Evolutionary conservation across 345 rosid genomes (phyloP), one percentile per base, ranked within the genome.

Genomic region (Salix udensis): DNA sequence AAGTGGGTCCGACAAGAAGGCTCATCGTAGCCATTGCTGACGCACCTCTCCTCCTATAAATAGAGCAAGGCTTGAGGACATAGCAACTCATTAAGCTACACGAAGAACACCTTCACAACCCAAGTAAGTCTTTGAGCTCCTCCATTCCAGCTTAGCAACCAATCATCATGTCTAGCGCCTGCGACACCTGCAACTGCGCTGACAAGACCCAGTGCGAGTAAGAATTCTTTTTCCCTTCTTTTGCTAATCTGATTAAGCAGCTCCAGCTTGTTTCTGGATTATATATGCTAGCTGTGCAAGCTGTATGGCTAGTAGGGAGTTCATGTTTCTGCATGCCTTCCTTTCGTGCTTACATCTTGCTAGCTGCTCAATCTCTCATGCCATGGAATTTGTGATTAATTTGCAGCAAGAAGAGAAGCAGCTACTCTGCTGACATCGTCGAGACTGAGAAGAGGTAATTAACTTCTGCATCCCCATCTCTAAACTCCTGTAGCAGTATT

Each of bases 121-220:
- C 21, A 52, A 28, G 58, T 68, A 52, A 28, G 58, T 68, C 52
- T 34, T 71, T 46, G 14, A 72, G 55, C 26, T 71, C 70, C 19
- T 19, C 13, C 12, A 36, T 34, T 3, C 5, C 10, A 40, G 69
- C n/a, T 34, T 7, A 18, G 34, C n/a, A 14, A 14, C 8, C 70
- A 36, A 55, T 28, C 85, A 88, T 79, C 85, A 94, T 94, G 98
- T 91, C 96, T 30, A 72, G 44, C 91, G 80, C 28, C 74, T 94
- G 98, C 73, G 93, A 86, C 58, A 86, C 67, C 92, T 94, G 98
- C 67, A 88, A 86, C 90, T 94, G 98, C 84, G 39, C 88, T 76
- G 94, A 92, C 96, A 83, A 79, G 84, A 86, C 82, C 90, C 87
- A 90, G 89, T 94, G 96, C 74, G 86, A 55, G 96, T 89, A 84